These are phyloP conservation scores for Erodium texanum DNA, from an alignment of 441 rosid species.

Conservation along the genomic window DNA sequence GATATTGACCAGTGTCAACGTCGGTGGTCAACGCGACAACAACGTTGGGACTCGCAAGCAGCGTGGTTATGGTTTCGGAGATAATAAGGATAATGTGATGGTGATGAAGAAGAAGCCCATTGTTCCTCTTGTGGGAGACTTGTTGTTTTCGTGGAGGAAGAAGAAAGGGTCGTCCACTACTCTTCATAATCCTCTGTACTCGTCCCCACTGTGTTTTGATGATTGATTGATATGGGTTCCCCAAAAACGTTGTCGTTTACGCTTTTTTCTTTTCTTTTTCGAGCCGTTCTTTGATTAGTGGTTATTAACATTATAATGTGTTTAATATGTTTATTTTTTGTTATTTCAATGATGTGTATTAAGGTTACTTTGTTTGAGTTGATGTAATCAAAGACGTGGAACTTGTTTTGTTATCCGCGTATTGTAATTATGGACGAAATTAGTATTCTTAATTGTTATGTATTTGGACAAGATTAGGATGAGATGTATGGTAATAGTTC, in stretches of 20 bases:
- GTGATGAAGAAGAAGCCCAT: constrained; percentile 64
- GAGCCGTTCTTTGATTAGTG: background rate
- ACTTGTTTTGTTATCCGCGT: background rate
- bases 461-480: no score
- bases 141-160: constrained; percentile 36
- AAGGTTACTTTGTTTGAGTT: background rate
- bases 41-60: background rate
- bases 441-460: background rate
- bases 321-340: background rate
- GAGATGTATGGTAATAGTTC: no score
- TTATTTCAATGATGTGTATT: background rate
- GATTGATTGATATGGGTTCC: constrained; percentile 10
- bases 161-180: constrained; percentile 30
- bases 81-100: constrained; percentile 21
- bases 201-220: constrained; percentile 30
- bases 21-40: background rate
- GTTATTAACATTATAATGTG: background rate
- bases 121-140: constrained; percentile 63
- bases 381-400: background rate
- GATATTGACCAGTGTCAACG: constrained; percentile 28
- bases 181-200: constrained; percentile 32
- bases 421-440: background rate
- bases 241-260: background rate
- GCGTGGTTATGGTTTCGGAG: constrained; percentile 21
- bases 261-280: background rate